Conservation (phyloP, 169 alveolate genomes). For the Plasmodium reichenowi region DNA sequence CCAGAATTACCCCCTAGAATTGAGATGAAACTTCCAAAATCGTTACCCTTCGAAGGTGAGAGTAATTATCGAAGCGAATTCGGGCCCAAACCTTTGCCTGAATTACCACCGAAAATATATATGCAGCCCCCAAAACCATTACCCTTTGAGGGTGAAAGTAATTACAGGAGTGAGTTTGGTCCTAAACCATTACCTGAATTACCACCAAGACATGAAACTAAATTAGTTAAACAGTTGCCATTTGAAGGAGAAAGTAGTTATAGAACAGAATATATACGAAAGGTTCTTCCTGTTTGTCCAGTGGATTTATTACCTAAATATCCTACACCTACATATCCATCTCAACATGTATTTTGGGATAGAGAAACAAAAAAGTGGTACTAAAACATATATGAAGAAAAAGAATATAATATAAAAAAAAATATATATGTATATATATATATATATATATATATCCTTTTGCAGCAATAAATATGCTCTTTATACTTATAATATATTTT, state of each 20-base stretch:
- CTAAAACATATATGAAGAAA: background rate
- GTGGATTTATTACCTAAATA: constrained; percentile 68
- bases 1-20: constrained; percentile 73
- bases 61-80: constrained; percentile 79
- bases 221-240: constrained; percentile 69
- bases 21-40: constrained; percentile 29
- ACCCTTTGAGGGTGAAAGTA: constrained; percentile 79
- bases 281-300: constrained; percentile 78
- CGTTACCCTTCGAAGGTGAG: constrained; percentile 80
- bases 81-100: constrained; percentile 80
- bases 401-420: too few species aligned
- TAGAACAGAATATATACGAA: constrained; percentile 77
- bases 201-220: constrained; percentile 60
- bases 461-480: too few species aligned
- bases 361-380: constrained; percentile 30
- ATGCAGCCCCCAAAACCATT: constrained; percentile 53
- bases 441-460: too few species aligned
- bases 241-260: constrained; percentile 79
- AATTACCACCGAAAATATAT: constrained; percentile 43
- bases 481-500: too few species aligned
- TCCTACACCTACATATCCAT: constrained; percentile 75
- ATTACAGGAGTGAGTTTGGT: constrained; percentile 80
- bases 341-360: constrained; percentile 74
- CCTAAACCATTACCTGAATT: constrained; percentile 80
- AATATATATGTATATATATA: too few species aligned